phyloP scores from a whole-genome alignment of 1,284 basidiomycete genomes.

The Neotropicomus parvogracilis region DNA sequence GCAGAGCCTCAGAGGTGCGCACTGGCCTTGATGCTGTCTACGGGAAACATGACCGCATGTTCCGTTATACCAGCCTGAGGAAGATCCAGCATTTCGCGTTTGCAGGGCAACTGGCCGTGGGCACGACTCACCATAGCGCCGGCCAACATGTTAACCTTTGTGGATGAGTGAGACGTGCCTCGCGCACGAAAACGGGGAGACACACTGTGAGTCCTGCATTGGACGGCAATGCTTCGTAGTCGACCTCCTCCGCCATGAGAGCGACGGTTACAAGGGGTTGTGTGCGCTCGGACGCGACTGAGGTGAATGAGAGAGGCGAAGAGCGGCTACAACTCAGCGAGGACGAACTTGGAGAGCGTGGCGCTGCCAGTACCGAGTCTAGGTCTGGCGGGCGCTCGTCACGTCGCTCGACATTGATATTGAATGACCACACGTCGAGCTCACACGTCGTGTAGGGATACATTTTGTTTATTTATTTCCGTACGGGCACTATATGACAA shows the following conservation, averaged over 20 bases:
- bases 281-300: constrained; percentile 5
- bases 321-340: background rate
- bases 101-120: too few relatives aligned
- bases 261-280: constrained; percentile 8
- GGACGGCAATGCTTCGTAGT: constrained; percentile 74
- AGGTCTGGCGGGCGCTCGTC: too few relatives aligned
- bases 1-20: background rate
- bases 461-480: constrained; percentile 2
- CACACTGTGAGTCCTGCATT: constrained; percentile 72
- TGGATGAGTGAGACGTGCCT: constrained; percentile 5
- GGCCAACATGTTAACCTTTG: constrained; percentile 94
- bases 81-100: constrained; percentile 13
- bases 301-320: constrained; percentile 6
- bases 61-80: constrained; percentile 94
- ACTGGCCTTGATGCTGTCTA: constrained; percentile 95
- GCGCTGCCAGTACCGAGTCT: too few relatives aligned
- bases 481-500: constrained; percentile 2
- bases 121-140: constrained; percentile 91
- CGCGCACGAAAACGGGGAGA: background rate
- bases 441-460: background rate
- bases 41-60: constrained; percentile 98
- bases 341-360: constrained; percentile 9
- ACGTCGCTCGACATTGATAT: too few relatives aligned
- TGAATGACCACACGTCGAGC: too few relatives aligned
- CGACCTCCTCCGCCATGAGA: constrained; percentile 59